Conservation (phyloP, 371 early-diverging fungal genomes). For the Massospora cicadina region DNA sequence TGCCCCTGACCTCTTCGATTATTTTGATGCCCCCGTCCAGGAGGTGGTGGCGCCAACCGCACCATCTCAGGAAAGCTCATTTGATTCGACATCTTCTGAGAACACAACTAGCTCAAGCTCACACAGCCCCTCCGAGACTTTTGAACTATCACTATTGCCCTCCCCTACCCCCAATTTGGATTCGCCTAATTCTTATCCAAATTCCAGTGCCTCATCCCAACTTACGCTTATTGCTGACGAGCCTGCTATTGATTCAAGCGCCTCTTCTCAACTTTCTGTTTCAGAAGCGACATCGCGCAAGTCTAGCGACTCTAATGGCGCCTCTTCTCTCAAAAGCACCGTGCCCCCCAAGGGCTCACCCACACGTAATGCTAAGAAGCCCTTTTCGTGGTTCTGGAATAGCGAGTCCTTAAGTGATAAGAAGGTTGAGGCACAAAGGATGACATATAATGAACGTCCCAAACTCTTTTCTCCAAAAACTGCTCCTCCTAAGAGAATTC, state of each 20-base stretch:
- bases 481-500: too few relatives aligned
- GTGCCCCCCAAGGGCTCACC: neutral
- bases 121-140: neutral
- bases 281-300: too few relatives aligned
- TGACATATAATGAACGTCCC: neutral
- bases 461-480: neutral
- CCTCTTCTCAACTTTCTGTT: too few relatives aligned
- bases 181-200: neutral
- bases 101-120: neutral
- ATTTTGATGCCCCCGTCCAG: neutral
- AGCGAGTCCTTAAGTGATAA: conserved; percentile 2
- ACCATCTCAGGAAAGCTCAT: neutral
- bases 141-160: neutral
- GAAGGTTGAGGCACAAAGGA: neutral
- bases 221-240: too few relatives aligned
- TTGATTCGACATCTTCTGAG: neutral
- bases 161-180: neutral
- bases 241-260: too few relatives aligned
- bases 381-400: conserved; percentile 6
- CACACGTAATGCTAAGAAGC: neutral
- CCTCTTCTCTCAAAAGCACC: neutral
- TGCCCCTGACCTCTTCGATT: neutral
- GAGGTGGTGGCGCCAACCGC: neutral
- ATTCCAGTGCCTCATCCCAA: too few relatives aligned
- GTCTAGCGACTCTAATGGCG: too few relatives aligned